Percentiles rank a stretch among this genome's conserved stretches.
Evolutionary conservation across 441 rosid genomes (phyloP).

Genomic region (Mallotus japonicus): DNA sequence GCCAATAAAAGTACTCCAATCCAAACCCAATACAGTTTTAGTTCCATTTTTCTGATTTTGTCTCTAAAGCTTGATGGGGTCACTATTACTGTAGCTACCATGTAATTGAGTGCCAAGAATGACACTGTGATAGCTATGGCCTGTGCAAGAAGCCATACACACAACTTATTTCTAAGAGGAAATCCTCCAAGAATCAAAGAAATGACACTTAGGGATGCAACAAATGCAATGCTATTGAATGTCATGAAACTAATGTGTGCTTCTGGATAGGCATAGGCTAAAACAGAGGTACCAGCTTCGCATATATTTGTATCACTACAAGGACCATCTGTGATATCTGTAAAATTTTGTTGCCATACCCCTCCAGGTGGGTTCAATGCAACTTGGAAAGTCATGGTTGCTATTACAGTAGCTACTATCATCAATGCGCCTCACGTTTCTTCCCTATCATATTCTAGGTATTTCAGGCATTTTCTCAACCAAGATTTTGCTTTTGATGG

Average conservation of each 20-base stretch:
- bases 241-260: background rate
- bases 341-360: slow-evolving; percentile 26
- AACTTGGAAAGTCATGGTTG: slow-evolving; percentile 38
- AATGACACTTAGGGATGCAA: background rate
- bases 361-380: slow-evolving; percentile 41
- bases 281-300: slow-evolving; percentile 34
- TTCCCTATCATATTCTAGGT: slow-evolving; percentile 14
- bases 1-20: background rate
- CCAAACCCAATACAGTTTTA: background rate
- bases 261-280: background rate
- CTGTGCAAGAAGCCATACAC: background rate
- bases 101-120: background rate
- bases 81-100: no score
- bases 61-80: background rate
- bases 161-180: background rate
- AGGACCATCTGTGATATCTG: background rate
- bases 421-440: slow-evolving; percentile 34
- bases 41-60: no score
- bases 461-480: background rate
- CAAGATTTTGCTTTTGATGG: background rate
- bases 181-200: slow-evolving; percentile 11
- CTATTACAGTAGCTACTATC: slow-evolving; percentile 41
- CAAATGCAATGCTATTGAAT: background rate
- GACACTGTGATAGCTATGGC: background rate
- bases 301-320: background rate